Evolutionary conservation across 1,284 basidiomycete genomes (phyloP).

Genomic region (Sanghuangporus weigelae): DNA sequence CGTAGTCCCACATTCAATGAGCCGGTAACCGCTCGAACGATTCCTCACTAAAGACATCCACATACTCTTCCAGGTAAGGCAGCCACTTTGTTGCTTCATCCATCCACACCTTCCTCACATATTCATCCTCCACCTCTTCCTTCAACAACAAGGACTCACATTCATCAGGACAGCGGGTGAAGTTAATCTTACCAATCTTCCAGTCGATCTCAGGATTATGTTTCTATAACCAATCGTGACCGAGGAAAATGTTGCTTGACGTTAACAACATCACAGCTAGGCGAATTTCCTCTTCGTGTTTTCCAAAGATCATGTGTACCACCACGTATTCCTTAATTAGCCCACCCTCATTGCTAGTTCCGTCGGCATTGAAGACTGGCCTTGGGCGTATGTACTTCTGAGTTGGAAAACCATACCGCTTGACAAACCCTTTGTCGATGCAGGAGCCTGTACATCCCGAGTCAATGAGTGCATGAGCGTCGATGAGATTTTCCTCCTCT

Average conservation of each 20-base stretch:
- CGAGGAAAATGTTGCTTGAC: not conserved
- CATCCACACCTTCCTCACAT: too few relatives aligned
- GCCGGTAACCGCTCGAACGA: too few relatives aligned
- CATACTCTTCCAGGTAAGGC: too few relatives aligned
- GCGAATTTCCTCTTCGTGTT: not conserved
- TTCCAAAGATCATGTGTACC: not conserved
- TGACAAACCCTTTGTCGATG: too few relatives aligned
- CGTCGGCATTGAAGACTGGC: not conserved
- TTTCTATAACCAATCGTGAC: not conserved
- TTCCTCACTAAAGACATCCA: too few relatives aligned
- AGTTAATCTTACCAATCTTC: not conserved
- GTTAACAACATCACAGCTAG: not conserved
- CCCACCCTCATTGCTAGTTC: not conserved
- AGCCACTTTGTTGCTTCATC: too few relatives aligned
- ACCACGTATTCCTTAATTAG: not conserved
- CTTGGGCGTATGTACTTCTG: not conserved
- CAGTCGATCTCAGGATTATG: conserved; percentile 6
- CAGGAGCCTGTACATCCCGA: too few relatives aligned
- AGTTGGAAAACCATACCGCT: not conserved
- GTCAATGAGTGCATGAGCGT: too few relatives aligned
- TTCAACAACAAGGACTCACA: too few relatives aligned
- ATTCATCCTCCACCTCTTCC: too few relatives aligned
- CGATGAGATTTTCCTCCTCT: too few relatives aligned
- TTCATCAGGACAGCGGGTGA: not conserved
- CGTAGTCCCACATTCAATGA: too few relatives aligned